Evolutionary conservation across 2,329 filamentous ascomycete genomes (phyloP).

Genomic region (Cladosporium velox): DNA sequence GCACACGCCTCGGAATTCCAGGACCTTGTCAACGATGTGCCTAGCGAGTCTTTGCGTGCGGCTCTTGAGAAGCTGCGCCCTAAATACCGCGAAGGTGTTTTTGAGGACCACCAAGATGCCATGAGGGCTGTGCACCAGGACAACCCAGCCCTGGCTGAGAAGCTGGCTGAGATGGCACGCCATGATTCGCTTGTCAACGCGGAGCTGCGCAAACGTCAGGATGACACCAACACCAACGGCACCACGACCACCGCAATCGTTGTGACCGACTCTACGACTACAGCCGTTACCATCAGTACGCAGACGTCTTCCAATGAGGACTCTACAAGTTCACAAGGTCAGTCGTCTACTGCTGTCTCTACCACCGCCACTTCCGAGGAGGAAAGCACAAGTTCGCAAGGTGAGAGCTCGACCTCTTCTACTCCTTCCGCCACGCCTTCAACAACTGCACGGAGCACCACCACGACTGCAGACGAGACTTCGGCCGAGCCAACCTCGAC

Average conservation of each 20-base stretch:
- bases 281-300: conserved; percentile 29
- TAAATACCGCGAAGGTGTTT: conserved; percentile 69
- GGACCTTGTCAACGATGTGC: conserved; percentile 58
- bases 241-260: conserved; percentile 30
- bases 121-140: conserved; percentile 64
- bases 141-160: conserved; percentile 63
- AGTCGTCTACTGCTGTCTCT: conserved; percentile 23
- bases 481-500: conserved; percentile 10
- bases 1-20: conserved; percentile 48
- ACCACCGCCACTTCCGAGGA: conserved; percentile 18
- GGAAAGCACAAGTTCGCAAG: conserved; percentile 21
- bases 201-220: conserved; percentile 47
- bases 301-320: conserved; percentile 11
- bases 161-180: conserved; percentile 65
- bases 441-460: neutral
- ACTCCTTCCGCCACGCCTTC: conserved; percentile 22
- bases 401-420: conserved; percentile 21
- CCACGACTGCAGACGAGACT: conserved; percentile 11
- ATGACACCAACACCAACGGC: conserved; percentile 29
- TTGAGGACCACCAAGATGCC: conserved; percentile 63
- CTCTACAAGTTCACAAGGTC: conserved; percentile 26
- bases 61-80: conserved; percentile 65
- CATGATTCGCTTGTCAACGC: conserved; percentile 37
- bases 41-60: conserved; percentile 63
- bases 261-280: conserved; percentile 32